A percentile compares a stretch with the other conserved stretches of the same genome.
Conservation (phyloP, 805 yeast genomes). For the Candida oleophila region DNA sequence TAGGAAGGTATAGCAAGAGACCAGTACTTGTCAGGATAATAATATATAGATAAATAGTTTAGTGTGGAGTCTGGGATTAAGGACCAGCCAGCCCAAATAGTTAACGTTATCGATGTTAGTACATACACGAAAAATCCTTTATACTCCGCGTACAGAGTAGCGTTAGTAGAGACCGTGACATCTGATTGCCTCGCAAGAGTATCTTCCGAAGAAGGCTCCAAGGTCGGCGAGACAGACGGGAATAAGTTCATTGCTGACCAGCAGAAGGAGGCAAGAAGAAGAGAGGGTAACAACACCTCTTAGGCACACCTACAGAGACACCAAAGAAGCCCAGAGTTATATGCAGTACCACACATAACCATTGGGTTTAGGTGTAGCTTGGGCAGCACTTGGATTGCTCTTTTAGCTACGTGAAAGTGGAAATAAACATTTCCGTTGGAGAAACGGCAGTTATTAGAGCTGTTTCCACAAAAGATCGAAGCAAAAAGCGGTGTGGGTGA, state of each 20-base stretch:
- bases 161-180: constrained; percentile 57
- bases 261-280: no score
- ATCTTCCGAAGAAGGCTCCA: constrained; percentile 30
- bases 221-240: constrained; percentile 7
- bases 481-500: no score
- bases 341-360: no score
- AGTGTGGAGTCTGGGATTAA: constrained; percentile 61
- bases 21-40: constrained; percentile 93
- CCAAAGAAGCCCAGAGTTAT: no score
- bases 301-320: no score
- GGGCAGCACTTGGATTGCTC: no score
- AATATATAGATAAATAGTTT: constrained; percentile 54
- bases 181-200: constrained; percentile 63
- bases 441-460: no score
- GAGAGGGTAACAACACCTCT: no score
- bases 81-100: constrained; percentile 72
- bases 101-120: constrained; percentile 54
- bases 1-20: constrained; percentile 74
- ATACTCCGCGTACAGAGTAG: constrained; percentile 70
- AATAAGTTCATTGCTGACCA: constrained; percentile 5
- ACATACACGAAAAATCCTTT: constrained; percentile 84
- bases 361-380: no score
- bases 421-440: no score
- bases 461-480: no score
- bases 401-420: no score